Percentiles rank a stretch among this genome's conserved stretches.
These are phyloP conservation scores for Monocercomonoides exilis DNA, from an alignment of 78 protist genomes.

Conservation along the genomic window DNA sequence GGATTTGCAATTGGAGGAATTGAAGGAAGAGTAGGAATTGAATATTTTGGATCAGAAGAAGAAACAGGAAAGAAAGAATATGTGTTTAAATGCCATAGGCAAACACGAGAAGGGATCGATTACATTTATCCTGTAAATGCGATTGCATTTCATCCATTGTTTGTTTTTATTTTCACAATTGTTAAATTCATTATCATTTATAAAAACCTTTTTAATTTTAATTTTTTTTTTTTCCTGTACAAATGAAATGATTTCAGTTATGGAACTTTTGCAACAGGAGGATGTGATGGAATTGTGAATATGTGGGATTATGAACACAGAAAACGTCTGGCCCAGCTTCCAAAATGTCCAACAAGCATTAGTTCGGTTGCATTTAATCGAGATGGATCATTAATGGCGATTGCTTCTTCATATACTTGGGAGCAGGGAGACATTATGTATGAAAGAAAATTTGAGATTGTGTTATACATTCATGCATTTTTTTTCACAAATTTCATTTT, in stretches of 20 bases:
- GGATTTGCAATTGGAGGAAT: conserved; percentile 71
- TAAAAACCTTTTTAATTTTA: neutral
- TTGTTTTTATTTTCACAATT: no score
- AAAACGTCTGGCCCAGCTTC: conserved; percentile 45
- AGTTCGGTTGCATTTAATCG: conserved; percentile 55
- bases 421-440: conserved; percentile 78
- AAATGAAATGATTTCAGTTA: no score
- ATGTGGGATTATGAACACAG: conserved; percentile 73
- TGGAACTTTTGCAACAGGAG: conserved; percentile 93
- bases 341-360: conserved; percentile 11
- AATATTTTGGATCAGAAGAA: conserved; percentile 55
- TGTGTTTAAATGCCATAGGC: conserved; percentile 75
- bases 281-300: conserved; percentile 76
- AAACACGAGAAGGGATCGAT: conserved; percentile 35
- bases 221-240: neutral
- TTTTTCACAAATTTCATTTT: no score
- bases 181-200: neutral
- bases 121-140: conserved; percentile 79
- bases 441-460: no score
- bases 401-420: conserved; percentile 75
- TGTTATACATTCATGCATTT: no score
- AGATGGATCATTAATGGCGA: conserved; percentile 66
- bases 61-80: conserved; percentile 50
- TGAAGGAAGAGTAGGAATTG: conserved; percentile 82
- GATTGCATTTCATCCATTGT: conserved; percentile 73